Base-by-base conservation (phyloP, 192 early-diverging fungal genomes). In the Coemansia javaensis region DNA sequence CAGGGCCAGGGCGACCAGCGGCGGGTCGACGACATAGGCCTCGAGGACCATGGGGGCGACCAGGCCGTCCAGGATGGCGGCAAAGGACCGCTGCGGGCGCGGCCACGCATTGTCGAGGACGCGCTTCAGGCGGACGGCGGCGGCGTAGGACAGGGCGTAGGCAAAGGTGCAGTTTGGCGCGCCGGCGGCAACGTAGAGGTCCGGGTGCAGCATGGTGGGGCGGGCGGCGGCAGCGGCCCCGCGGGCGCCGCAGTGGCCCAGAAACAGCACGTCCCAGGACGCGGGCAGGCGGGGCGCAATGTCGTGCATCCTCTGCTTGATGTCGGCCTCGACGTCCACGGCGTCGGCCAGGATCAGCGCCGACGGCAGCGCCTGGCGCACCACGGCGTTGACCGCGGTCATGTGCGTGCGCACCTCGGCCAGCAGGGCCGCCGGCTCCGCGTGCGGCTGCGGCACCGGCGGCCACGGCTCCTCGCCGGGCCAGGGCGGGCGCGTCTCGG, bases 71-170 rank as follows among this genome's bases (percentile, higher is more conserved):
- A 68, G 40, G 7, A 32, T 39, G 7, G 52, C 25, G 24, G 42
- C 53, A 44, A 61, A 60, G 13, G 57, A 4, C 18, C 32, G 33
- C 27, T 11, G 10, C 1, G 65, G 53, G 15, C 35, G 20, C 5
- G 65, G 53, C 65, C 53, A 68, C 42, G 60, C 50, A 14, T 60
- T 56, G 30, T 56, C 46, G 8, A 61, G 28, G 21, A 60, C 53
- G 40, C 58, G 57, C 34, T 52, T 60, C 20, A 61, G 38, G 9
- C 53, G 47, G 9, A 27, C 14, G 1, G 58, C 65, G 3, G 48
- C 47, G 9, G 46, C 47, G 2, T 35, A 21, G 5, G 57, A 59
- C 5, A 68, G 15, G 2, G 57, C 57, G 23, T 68, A 68, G 12
- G 65, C 57, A 31, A 47, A 59, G 3, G 44, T 22, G 48, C 65